Base-by-base conservation (phyloP, 1,139 yeast genomes). In the Diutina scorzettiae region DNA sequence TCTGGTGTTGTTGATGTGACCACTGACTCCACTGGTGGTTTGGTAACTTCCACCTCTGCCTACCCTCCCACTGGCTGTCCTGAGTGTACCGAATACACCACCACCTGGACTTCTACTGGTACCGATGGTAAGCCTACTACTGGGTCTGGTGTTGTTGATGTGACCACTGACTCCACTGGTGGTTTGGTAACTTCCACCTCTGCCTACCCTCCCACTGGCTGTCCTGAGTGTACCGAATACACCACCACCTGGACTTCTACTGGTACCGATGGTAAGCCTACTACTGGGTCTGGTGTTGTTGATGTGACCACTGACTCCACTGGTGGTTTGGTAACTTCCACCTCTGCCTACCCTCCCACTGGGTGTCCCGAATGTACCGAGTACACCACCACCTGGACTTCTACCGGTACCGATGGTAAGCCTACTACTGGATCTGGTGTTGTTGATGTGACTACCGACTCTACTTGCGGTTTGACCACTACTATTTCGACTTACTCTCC, bases 251-350 rank as follows among this genome's bases (percentile, higher is more conserved):
- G 21, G 34, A 18, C 23, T 4, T 17, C 34, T 11, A 31, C 34
- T 17, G 20, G 20, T 17, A 6, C 34, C 20, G 34, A 31, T 19
- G 34, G 34, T 7, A 7, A n/a, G 7, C 21, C 4, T 11, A 28
- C 31, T 8, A 28, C 31, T 28, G 31, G 31, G n/a, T 5, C 23
- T 17, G 34, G 34, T 31, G 14, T 31, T 17, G 34, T 31, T 17
- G 34, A 31, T 12, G 23, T 31, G 11, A 31, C 34, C n/a, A 31
- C 34, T 21, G 34, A 31, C 34, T 31, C 34, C 4, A 18, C n/a
- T 5, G 34, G 34, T n/a, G 9, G 11, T 17, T 9, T 17, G 7
- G 34, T 31, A n/a, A 31, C 34, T 17, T 17, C 34, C 12, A 31
- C 34, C 8, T 31, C 34, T 6, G 12, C 37, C n/a, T 12, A 12